Base-by-base conservation (phyloP, 179 eudicot genomes). In the Camellia oleifera region DNA sequence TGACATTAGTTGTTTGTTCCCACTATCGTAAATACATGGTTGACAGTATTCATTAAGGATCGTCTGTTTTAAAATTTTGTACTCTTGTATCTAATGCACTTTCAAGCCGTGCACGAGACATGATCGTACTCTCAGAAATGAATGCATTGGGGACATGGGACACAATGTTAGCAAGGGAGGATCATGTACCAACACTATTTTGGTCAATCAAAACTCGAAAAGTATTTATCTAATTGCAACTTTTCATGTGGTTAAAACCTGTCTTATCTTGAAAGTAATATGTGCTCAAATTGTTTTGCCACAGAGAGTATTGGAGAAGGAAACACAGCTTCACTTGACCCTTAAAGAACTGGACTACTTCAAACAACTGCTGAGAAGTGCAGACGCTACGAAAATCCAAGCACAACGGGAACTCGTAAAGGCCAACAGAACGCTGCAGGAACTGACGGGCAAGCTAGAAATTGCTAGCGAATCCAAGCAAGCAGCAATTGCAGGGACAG, bases 231-330 rank as follows among this genome's bases (percentile, higher is more conserved):
- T n/a, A 69, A 50, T 9, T 23, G n/a, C 53, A 3, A 70, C 18
- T 46, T 46, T 26, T 20, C 57, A 17, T n/a, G 53, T 50, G 57
- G 11, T 72, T 48, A 15, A 2, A 23, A 72, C 0, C 10, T 23
- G 18, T 9, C 54, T 48, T 1, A 46, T 18, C 13, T 71, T 12
- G 42, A 10, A 48, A 71, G 13, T 0, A 4, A n/a, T 48, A 0
- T 2, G 48, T 48, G 9, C 18, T 11, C 10, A 1, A 9, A 15
- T 52, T 52, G 61, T 52, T 56, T 45, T 78, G n/a, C 58, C 3
- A 60, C 88, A 92, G 93, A 88, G 89, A 66, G 91, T 87, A 3
- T 67, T 90, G 45, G 99, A 92, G 81, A 90, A 89, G 85, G 97
- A 95, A 86, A 86, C 93, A 54, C 92, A 91, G 50, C 90, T 88